Evolutionary conservation across 148 eudicot species (phyloP).

Genomic region (Rhododendron vialii): DNA sequence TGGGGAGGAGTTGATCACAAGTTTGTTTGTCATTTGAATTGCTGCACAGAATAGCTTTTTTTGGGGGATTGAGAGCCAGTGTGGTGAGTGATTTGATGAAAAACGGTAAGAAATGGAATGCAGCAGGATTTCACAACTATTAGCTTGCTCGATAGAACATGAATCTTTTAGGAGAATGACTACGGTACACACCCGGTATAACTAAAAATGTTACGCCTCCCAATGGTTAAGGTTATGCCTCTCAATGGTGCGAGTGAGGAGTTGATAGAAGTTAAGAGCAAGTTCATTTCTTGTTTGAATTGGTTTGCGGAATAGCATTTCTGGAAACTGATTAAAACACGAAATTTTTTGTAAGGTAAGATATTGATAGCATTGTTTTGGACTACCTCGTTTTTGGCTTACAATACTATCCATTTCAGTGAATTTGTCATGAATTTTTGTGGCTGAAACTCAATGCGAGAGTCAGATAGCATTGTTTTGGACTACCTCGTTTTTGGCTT

Average conservation of each 20-base stretch:
- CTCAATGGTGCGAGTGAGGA: background rate
- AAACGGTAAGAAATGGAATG: background rate
- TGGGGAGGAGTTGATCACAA: background rate
- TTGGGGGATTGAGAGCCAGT: background rate
- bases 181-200: no score
- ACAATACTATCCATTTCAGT: background rate
- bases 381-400: background rate
- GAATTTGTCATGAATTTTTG: background rate
- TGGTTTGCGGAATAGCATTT: background rate
- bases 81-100: background rate
- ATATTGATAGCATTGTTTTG: background rate
- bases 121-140: background rate
- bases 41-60: background rate
- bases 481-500: background rate
- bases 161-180: background rate
- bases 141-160: background rate
- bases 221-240: no score
- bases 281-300: conserved; percentile 5
- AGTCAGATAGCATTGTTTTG: background rate
- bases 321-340: background rate
- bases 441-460: no score
- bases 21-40: background rate
- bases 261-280: background rate
- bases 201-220: no score
- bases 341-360: background rate